Evolutionary conservation across 164 flowering plant species (phyloP).

Genomic region (Magnolia officinalis): DNA sequence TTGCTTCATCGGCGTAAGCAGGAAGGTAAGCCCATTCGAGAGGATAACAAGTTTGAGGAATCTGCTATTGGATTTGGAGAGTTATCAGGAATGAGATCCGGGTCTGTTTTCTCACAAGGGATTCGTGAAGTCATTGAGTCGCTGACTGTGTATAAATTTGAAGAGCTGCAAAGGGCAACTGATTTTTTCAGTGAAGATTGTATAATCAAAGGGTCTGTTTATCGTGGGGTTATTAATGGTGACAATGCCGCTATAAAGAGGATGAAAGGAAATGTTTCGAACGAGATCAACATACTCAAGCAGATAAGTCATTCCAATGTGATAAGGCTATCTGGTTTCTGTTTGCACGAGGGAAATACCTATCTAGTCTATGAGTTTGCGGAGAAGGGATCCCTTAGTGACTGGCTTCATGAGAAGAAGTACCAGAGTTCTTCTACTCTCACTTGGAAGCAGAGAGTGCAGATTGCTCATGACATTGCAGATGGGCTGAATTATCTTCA

Average conservation of each 20-base stretch:
- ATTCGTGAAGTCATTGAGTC: conserved; percentile 30
- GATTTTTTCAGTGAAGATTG: conserved; percentile 36
- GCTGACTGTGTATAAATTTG: conserved; percentile 43
- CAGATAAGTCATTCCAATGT: conserved; percentile 59
- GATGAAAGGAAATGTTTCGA: conserved; percentile 54
- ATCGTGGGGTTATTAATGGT: conserved; percentile 47
- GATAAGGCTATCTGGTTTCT: conserved; percentile 64
- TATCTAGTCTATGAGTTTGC: conserved; percentile 73
- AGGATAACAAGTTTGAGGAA: not conserved
- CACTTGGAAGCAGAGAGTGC: conserved; percentile 64
- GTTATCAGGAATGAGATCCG: conserved; percentile 13
- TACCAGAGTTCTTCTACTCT: conserved; percentile 11
- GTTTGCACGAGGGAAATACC: conserved; percentile 47
- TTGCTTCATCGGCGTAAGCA: conserved; percentile 8
- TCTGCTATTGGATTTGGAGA: conserved; percentile 10
- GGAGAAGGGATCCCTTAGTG: conserved; percentile 47
- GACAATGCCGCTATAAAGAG: conserved; percentile 62
- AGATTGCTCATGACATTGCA: conserved; percentile 58
- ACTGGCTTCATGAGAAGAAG: conserved; percentile 40
- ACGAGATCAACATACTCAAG: conserved; percentile 52
- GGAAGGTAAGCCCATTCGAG: conserved; percentile 6
- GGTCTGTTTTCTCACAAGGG: conserved; percentile 33
- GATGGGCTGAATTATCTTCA: conserved; percentile 72
- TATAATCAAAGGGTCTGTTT: conserved; percentile 54
- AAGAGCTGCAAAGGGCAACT: conserved; percentile 60